Conservation (phyloP, 2,329 filamentous ascomycete species). For the Hymenoscyphus linearis region DNA sequence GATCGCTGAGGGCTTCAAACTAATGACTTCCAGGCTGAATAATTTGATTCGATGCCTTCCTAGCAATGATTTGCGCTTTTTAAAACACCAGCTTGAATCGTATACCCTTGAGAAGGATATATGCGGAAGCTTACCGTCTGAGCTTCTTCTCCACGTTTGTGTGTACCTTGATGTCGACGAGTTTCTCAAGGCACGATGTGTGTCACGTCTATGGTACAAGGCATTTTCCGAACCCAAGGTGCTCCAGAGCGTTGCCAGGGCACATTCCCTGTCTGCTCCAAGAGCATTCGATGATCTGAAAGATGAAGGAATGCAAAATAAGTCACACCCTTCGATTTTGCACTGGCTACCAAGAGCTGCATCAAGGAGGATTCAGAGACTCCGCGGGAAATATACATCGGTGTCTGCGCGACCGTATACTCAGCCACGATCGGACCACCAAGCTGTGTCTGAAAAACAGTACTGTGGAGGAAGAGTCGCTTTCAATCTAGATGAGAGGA, state of each 20-base stretch:
- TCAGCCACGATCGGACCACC: background rate
- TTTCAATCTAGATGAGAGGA: conserved; percentile 2
- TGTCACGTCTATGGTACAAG: conserved; percentile 22
- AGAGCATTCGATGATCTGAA: background rate
- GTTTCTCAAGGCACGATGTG: conserved; percentile 17
- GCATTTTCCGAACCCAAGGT: conserved; percentile 17
- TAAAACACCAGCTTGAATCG: conserved; percentile 15
- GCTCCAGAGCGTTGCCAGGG: conserved; percentile 9
- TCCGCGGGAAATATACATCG: conserved; percentile 5
- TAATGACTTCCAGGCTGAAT: conserved; percentile 15
- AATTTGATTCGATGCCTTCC: conserved; percentile 14
- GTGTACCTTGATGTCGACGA: conserved; percentile 24
- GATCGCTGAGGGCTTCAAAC: background rate
- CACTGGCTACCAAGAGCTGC: conserved; percentile 7
- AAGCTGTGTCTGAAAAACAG: conserved; percentile 2
- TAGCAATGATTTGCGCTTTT: conserved; percentile 14
- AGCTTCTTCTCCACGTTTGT: conserved; percentile 19
- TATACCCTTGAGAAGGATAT: conserved; percentile 14
- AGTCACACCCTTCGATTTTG: background rate
- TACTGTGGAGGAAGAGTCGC: conserved; percentile 24
- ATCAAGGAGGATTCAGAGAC: conserved; percentile 5
- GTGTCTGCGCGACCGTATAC: conserved; percentile 4
- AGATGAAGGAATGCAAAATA: background rate
- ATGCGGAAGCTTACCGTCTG: conserved; percentile 16
- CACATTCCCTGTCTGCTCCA: conserved; percentile 3